Conservation (phyloP, 805 yeast genomes). For the Saccharomycopsis fodiens region DNA sequence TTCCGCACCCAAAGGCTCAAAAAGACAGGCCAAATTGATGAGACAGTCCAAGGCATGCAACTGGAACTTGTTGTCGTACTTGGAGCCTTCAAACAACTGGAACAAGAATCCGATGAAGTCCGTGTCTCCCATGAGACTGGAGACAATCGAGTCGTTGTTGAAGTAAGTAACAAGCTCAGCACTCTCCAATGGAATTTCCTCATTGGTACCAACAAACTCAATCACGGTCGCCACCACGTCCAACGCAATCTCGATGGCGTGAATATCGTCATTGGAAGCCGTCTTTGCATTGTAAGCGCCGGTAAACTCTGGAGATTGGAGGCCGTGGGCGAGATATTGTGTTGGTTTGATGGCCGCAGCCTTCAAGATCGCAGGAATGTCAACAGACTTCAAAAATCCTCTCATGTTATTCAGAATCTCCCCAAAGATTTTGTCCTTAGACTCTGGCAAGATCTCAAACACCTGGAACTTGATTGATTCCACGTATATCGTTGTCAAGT, state of each 20-base stretch:
- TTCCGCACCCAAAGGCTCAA: slow-evolving; percentile 1
- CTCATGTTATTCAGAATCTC: slow-evolving; percentile 13
- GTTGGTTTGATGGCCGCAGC: slow-evolving; percentile 31
- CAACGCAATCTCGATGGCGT: slow-evolving; percentile 59
- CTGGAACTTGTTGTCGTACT: slow-evolving; percentile 14
- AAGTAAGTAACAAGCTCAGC: slow-evolving; percentile 20
- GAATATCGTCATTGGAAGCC: slow-evolving; percentile 44
- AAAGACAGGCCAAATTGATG: slow-evolving; percentile 16
- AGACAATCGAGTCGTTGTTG: slow-evolving; percentile 6
- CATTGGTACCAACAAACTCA: slow-evolving; percentile 41
- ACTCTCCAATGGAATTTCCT: slow-evolving; percentile 14
- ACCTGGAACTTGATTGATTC: slow-evolving; percentile 38
- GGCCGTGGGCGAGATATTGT: slow-evolving; percentile 25
- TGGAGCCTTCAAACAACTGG: background rate
- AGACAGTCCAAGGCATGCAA: slow-evolving; percentile 16
- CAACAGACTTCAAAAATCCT: slow-evolving; percentile 7
- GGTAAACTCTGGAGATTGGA: slow-evolving; percentile 3
- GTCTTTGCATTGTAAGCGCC: slow-evolving; percentile 29
- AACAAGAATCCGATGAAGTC: slow-evolving; percentile 6
- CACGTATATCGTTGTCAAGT: slow-evolving; percentile 31
- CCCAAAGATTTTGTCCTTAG: slow-evolving; percentile 21
- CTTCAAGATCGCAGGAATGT: slow-evolving; percentile 20
- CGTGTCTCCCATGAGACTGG: slow-evolving; percentile 4
- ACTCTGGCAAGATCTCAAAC: slow-evolving; percentile 26
- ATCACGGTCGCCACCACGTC: slow-evolving; percentile 72